A percentile compares a stretch with the other conserved stretches of the same genome.
These are phyloP conservation scores for Ceratobasidium sp. DNA, from an alignment of 1,284 basidiomycete genomes.

Conservation along the genomic window DNA sequence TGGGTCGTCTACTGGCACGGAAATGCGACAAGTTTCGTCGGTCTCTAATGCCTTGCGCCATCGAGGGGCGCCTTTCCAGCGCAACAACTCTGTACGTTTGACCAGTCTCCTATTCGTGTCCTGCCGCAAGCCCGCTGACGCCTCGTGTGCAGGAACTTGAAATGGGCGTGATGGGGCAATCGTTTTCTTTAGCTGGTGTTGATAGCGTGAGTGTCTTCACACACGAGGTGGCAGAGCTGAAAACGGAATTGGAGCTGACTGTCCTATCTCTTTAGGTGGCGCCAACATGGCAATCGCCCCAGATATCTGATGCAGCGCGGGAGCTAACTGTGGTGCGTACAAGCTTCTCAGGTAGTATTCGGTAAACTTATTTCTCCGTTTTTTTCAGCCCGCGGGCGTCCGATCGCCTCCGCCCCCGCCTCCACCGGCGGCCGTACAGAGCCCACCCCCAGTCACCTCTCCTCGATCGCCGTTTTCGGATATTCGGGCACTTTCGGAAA, in stretches of 20 bases:
- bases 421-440: not conserved
- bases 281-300: slow-evolving; percentile 21
- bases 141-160: slow-evolving; percentile 46
- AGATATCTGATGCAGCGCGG: not conserved
- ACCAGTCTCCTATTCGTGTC: not conserved
- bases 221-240: slow-evolving; percentile 26
- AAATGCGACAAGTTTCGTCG: slow-evolving; percentile 37
- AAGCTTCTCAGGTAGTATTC: not conserved
- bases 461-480: slow-evolving; percentile 45
- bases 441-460: slow-evolving; percentile 22
- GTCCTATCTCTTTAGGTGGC: not conserved
- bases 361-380: not conserved
- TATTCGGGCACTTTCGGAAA: slow-evolving; percentile 35
- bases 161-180: slow-evolving; percentile 39
- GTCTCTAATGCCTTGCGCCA: slow-evolving; percentile 26
- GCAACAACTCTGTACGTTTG: slow-evolving; percentile 32
- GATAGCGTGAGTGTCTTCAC: slow-evolving; percentile 35
- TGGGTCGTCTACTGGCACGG: slow-evolving; percentile 33
- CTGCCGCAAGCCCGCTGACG: slow-evolving; percentile 33
- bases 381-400: not conserved
- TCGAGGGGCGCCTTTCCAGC: slow-evolving; percentile 30
- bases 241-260: slow-evolving; percentile 23
- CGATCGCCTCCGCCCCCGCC: slow-evolving; percentile 15
- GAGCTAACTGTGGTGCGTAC: slow-evolving; percentile 21
- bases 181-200: slow-evolving; percentile 16